Base-by-base conservation (phyloP, 306 rosid genomes). In the Argentina anserina region DNA sequence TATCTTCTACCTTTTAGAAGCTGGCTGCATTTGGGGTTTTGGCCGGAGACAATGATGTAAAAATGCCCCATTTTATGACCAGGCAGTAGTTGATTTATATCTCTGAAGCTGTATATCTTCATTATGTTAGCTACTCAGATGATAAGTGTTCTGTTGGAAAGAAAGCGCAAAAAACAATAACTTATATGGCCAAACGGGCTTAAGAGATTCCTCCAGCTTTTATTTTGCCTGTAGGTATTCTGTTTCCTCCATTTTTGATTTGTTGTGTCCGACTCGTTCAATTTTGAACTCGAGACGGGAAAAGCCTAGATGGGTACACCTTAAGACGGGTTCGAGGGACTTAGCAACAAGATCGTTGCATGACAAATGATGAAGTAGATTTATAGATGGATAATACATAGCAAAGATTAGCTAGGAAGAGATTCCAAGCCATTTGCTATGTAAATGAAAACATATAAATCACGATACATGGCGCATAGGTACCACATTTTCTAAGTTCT, bases 1-100 rank as follows among this genome's bases (percentile, higher is more conserved):
- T 61, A 76, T 71, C 28, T 65, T 65, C 74, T 42, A 76, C 80
- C 70, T 67, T 56, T 42, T 18, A 75, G 55, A 75, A 43, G 50
- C 41, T 37, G 52, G 52, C 43, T 34, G 36, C 37, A 34, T 69
- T 33, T 65, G 39, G 59, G 64, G 42, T 59, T 37, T 31, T 61
- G 42, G 29, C 42, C 37, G 29, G 53, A 63, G 36, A 60, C 56
- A 26, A 2, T 49, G 60, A 52, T 75, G 43, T 50, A 3, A n/a
- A n/a, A n/a, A 9, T 9, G 31, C 1, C 59, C 79, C 72, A 29
- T 67, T 67, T 40, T 21, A 37, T 21, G 69, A 25, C 53, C 45
- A 15, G 49, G 66, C 26, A 46, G 40, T 23, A 14, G 46, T 70
- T 45, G 15, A 15, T 77, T 49, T 17, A 49, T 42, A 13, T 47